Base-by-base conservation (phyloP, 768 basidiomycete species). In the Gyrodon lividus region DNA sequence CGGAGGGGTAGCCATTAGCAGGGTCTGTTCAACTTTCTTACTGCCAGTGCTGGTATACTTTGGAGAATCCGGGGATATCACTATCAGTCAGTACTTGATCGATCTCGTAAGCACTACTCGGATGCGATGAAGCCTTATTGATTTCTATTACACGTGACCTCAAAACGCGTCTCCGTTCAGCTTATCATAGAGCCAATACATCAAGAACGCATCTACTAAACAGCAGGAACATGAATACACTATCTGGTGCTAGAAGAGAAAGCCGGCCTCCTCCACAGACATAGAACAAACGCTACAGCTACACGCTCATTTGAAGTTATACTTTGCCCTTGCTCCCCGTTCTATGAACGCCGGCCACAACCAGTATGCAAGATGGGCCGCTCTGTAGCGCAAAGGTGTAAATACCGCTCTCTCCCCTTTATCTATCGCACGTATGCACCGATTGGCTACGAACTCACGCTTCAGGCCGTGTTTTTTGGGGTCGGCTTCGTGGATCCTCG, bases 331-430 rank as follows among this genome's bases (percentile, higher is more conserved):
- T 2, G 86, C 86, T 45, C 68, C 65, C 66, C 76, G 61, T 59
- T 90, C 86, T 8, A 89, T 63, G 39, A 81, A 72, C 0, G 69
- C 39, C 4, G 85, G 89, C 70, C 75, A 76, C 3, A 83, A 46
- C 87, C 86, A 89, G 62, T 86, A 89, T 30, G 84, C 41, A 28
- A 83, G 41, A 59, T 84, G 83, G 0, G 62, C 85, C 6, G 70
- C 43, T 30, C 69, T 72, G 74, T 73, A 79, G 60, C 57, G 48
- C 38, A 52, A 46, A 0, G 87, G 88, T 61, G 84, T 75, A 52
- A 84, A 83, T 2, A 90, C 80, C 0, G 70, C 69, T 61, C 74
- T 82, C 61, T 84, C 81, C 2, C 74, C 62, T 2, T 56, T 46
- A 63, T 92, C 89, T 4, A 87, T 74, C 1, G 84, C 86, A 9